Evolutionary conservation across 805 yeast species (phyloP).

Genomic region (Metschnikowia dekortorum): DNA sequence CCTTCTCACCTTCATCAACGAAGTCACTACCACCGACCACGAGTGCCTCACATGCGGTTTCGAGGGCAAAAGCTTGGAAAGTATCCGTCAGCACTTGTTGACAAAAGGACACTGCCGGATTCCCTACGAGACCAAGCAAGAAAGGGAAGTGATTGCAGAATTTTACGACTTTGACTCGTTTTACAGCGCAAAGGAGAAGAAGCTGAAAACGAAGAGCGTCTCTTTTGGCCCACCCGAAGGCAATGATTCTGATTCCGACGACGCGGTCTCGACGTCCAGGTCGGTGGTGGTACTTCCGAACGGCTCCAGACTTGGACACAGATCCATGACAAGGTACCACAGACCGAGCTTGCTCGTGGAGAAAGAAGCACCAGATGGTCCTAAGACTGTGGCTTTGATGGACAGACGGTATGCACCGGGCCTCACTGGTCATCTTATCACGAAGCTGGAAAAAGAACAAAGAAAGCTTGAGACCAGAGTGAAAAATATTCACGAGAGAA

Average conservation of each 20-base stretch:
- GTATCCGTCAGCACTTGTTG: constrained; percentile 40
- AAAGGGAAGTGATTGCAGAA: constrained; percentile 29
- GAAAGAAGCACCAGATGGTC: constrained; percentile 52
- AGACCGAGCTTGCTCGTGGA: constrained; percentile 49
- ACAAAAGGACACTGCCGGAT: constrained; percentile 43
- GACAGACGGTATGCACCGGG: constrained; percentile 53
- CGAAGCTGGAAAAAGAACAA: constrained; percentile 32
- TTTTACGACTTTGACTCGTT: constrained; percentile 32
- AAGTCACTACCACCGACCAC: constrained; percentile 33
- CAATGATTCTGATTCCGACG: constrained; percentile 14
- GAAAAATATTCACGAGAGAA: constrained; percentile 23
- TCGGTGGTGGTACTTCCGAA: constrained; percentile 56
- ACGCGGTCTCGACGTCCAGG: constrained; percentile 6
- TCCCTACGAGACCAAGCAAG: constrained; percentile 44
- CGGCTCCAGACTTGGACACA: constrained; percentile 77
- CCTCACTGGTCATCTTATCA: constrained; percentile 22
- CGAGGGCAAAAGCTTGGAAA: constrained; percentile 36
- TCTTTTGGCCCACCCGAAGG: constrained; percentile 22
- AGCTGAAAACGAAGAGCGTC: constrained; percentile 21
- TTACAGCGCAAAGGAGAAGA: constrained; percentile 15
- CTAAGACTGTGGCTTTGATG: constrained; percentile 69
- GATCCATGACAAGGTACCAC: constrained; percentile 67
- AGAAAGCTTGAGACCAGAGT: constrained; percentile 20
- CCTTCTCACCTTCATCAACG: constrained; percentile 34
- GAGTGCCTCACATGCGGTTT: constrained; percentile 45